These are phyloP conservation scores for Nepenthes alata DNA, from an alignment of 179 eudicot genomes.

Conservation along the genomic window DNA sequence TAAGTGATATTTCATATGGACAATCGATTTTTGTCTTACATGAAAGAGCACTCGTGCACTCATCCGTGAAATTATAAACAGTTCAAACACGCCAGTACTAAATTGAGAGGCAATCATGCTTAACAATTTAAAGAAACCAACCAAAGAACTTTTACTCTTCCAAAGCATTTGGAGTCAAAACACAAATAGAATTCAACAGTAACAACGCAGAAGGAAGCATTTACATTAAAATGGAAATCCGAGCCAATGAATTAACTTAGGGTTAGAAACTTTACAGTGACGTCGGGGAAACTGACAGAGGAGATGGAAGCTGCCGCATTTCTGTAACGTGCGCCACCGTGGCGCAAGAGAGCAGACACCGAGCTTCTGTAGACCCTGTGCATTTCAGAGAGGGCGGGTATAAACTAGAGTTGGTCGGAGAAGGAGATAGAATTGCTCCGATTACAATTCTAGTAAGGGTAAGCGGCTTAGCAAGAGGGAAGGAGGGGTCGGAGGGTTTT, in stretches of 20 bases:
- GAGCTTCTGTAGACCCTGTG: constrained; percentile 55
- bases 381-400: constrained; percentile 19
- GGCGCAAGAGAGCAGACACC: constrained; percentile 42
- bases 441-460: not conserved
- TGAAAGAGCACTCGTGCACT: no score
- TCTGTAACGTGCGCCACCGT: constrained; percentile 31
- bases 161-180: no score
- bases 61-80: no score
- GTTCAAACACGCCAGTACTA: no score
- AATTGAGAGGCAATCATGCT: no score
- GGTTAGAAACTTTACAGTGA: constrained; percentile 20
- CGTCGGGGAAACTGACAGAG: constrained; percentile 10
- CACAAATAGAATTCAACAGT: no score
- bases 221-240: not conserved
- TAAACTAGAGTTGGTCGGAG: not conserved
- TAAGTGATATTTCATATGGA: no score
- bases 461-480: not conserved
- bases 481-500: constrained; percentile 9
- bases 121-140: not conserved
- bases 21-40: no score
- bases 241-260: not conserved
- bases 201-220: not conserved
- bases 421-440: constrained; percentile 1
- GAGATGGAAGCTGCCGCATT: constrained; percentile 28
- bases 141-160: no score